Base-by-base conservation (phyloP, 768 basidiomycete species). In the Mycena vulgaris region DNA sequence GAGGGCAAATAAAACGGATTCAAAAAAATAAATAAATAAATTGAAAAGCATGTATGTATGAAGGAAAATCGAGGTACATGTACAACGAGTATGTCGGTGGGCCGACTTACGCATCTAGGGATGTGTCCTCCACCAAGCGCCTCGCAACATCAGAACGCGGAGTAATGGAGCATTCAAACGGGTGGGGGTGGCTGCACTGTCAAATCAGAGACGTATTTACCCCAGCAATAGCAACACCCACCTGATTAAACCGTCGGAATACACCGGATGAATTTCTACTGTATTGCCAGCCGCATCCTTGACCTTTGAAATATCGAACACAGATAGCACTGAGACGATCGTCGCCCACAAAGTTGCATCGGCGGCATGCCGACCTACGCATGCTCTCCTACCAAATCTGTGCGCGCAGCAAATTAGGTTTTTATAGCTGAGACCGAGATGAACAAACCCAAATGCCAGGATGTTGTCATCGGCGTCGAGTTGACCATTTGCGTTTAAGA, bases 271-370 rank as follows among this genome's bases (percentile, higher is more conserved):
- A 6, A 66, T 66, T 28, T 66, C 55, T 1, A 88, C 40, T 74
- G 90, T 89, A 52, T 90, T 88, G 67, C 89, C 87, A 0, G 88
- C 79, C 1, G 80, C 78, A 16, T 83, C 63, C 62, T 85, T 86
- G 2, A 82, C 80, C 30, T 63, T 64, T 5, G 40, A 28, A 5
- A 64, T 64, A 30, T 55, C 45, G 63, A 55, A 64, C 28, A 25
- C n/a, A 2, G 52, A 30, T 27, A 64, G 35, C 27, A 64, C 11
- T 21, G 52, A 64, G 40, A 64, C 63, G 9, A 47, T 64, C 23
- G 37, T 23, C 9, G 52, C 63, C 63, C 63, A 64, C 0, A 64
- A 13, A 14, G 52, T 64, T 4, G 51, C 53, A 56, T 64, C 63
- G 17, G 63, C 63, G 17, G 30, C 53, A 27, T 64, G 42, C 13